Evolutionary conservation across 805 yeast genomes (phyloP).

Genomic region (Scheffersomyces amazonensis): DNA sequence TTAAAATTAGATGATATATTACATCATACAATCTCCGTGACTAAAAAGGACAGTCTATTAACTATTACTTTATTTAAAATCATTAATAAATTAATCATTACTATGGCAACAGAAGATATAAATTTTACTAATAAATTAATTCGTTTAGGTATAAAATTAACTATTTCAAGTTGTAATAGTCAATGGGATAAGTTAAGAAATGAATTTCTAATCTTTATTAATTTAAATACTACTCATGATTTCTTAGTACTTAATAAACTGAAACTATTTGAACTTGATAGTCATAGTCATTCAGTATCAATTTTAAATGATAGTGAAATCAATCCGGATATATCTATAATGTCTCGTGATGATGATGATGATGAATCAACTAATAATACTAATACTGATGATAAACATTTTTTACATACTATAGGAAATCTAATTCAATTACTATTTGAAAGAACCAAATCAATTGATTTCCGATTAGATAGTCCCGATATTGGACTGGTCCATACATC

Average conservation of each 20-base stretch:
- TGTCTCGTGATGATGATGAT: background rate
- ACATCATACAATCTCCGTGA: constrained; percentile 9
- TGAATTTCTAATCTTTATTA: constrained; percentile 45
- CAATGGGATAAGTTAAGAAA: constrained; percentile 40
- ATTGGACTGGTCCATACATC: constrained; percentile 1
- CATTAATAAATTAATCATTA: constrained; percentile 43
- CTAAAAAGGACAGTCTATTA: constrained; percentile 22
- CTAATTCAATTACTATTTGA: constrained; percentile 20
- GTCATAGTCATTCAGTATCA: no score
- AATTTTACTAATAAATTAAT: constrained; percentile 34
- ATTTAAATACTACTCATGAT: constrained; percentile 38
- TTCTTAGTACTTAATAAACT: constrained; percentile 24
- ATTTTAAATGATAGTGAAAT: background rate
- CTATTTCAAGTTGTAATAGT: constrained; percentile 34
- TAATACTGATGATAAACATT: constrained; percentile 2
- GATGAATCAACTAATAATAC: background rate
- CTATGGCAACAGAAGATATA: constrained; percentile 40
- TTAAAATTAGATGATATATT: constrained; percentile 16
- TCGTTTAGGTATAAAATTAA: constrained; percentile 33
- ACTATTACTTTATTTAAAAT: constrained; percentile 32
- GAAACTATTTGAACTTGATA: constrained; percentile 2
- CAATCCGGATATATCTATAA: background rate
- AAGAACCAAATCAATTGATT: constrained; percentile 10
- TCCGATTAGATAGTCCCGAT: constrained; percentile 4
- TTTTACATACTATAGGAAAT: constrained; percentile 16